phyloP scores from a whole-genome alignment of 139 green algal genomes.

The Diplosphaera chodatii region DNA sequence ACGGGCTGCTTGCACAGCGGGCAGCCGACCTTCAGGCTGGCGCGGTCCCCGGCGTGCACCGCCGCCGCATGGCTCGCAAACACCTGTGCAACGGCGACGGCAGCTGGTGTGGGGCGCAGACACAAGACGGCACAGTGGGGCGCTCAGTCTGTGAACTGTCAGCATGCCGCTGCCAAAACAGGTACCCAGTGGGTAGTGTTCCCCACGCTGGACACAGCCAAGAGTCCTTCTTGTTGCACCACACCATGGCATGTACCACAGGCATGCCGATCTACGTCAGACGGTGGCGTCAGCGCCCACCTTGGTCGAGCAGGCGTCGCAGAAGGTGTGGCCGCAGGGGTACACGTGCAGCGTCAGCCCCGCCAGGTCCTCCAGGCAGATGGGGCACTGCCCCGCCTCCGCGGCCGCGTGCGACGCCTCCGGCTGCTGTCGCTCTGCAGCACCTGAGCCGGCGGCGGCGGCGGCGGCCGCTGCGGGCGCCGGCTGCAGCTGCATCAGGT shows the following conservation, averaged over 20 bases:
- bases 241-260: no score
- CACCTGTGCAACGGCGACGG: background rate
- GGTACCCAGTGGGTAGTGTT: no score
- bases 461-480: background rate
- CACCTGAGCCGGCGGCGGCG: background rate
- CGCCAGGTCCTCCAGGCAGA: slow-evolving; percentile 15
- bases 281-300: background rate
- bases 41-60: background rate
- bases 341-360: slow-evolving; percentile 19
- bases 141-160: no score
- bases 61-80: background rate
- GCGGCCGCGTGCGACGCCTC: background rate
- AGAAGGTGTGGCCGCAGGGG: slow-evolving; percentile 51
- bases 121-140: no score
- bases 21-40: slow-evolving; percentile 14
- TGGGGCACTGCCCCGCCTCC: slow-evolving; percentile 21
- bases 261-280: no score
- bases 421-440: background rate
- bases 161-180: no score
- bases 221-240: no score
- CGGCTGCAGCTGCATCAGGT: background rate
- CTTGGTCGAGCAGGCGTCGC: slow-evolving; percentile 32
- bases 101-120: background rate
- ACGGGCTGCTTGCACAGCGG: slow-evolving; percentile 22
- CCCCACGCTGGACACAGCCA: no score